phyloP scores from a whole-genome alignment of 768 basidiomycete species.

The Sporobolomyces pararoseus region DNA sequence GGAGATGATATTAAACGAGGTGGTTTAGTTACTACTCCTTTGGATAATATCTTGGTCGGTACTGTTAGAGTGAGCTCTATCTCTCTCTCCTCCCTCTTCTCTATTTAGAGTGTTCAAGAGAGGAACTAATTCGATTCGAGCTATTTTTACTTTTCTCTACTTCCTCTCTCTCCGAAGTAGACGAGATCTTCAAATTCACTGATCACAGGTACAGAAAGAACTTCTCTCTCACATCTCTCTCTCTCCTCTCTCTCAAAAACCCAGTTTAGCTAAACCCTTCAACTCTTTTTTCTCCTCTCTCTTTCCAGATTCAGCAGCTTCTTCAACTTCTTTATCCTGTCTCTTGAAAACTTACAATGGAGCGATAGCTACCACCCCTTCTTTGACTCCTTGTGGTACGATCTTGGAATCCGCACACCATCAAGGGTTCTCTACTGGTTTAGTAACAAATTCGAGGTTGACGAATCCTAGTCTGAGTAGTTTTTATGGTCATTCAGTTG shows the following conservation, averaged over 20 bases:
- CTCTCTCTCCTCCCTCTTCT: background rate
- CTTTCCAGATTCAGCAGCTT: conserved; percentile 45
- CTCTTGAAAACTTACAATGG: conserved; percentile 47
- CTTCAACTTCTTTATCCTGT: conserved; percentile 46
- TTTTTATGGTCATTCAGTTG: conserved; percentile 45
- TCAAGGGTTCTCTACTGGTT: conserved; percentile 43
- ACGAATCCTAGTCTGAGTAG: conserved; percentile 45
- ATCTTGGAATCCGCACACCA: conserved; percentile 46
- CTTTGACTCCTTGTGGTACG: conserved; percentile 39
- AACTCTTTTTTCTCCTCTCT: background rate
- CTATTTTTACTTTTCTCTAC: background rate
- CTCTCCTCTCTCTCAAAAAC: background rate
- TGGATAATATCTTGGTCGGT: conserved; percentile 46
- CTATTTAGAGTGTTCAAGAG: background rate
- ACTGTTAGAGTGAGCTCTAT: conserved; percentile 21
- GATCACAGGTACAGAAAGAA: conserved; percentile 27
- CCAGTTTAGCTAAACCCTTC: no score
- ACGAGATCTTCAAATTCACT: conserved; percentile 36
- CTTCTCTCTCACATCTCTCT: background rate
- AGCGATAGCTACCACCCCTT: conserved; percentile 41
- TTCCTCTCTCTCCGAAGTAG: background rate
- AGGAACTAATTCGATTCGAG: background rate
- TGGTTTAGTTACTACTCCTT: conserved; percentile 23
- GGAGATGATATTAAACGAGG: background rate
- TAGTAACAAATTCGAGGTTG: conserved; percentile 42